A percentile compares a stretch with the other conserved stretches of the same genome.
Evolutionary conservation across 306 rosid species (phyloP).

Genomic region (Pyrus pyrifolia): DNA sequence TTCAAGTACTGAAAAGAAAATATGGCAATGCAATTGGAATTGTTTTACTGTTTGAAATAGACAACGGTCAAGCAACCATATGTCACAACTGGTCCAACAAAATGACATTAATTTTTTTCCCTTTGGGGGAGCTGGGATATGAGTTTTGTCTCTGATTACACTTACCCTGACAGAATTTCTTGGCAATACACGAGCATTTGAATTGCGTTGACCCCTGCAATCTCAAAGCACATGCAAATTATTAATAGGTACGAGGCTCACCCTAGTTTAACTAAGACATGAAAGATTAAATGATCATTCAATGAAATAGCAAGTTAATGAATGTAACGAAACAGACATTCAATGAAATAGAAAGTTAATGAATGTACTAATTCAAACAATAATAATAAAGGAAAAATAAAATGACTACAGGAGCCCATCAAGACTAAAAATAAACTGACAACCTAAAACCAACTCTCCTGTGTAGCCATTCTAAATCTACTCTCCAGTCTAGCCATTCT

Average conservation of each 20-base stretch:
- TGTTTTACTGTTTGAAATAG: background rate
- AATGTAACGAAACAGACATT: background rate
- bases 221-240: constrained; percentile 17
- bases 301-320: background rate
- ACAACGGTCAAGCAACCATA: background rate
- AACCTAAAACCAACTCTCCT: background rate
- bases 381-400: too few species aligned
- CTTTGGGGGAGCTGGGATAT: background rate
- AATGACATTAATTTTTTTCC: background rate
- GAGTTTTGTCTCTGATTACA: constrained; percentile 3
- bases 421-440: background rate
- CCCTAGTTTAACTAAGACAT: background rate
- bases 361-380: background rate
- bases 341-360: background rate
- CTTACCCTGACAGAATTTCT: constrained; percentile 56
- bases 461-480: background rate
- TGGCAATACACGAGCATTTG: constrained; percentile 29
- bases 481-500: background rate
- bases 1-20: background rate
- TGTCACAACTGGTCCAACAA: background rate
- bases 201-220: constrained; percentile 48
- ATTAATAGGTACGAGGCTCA: constrained; percentile 13
- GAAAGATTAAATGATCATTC: background rate
- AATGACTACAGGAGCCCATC: background rate
- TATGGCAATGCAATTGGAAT: background rate